phyloP scores from a whole-genome alignment of 2,329 filamentous ascomycete genomes.

The Xylaria sp. region DNA sequence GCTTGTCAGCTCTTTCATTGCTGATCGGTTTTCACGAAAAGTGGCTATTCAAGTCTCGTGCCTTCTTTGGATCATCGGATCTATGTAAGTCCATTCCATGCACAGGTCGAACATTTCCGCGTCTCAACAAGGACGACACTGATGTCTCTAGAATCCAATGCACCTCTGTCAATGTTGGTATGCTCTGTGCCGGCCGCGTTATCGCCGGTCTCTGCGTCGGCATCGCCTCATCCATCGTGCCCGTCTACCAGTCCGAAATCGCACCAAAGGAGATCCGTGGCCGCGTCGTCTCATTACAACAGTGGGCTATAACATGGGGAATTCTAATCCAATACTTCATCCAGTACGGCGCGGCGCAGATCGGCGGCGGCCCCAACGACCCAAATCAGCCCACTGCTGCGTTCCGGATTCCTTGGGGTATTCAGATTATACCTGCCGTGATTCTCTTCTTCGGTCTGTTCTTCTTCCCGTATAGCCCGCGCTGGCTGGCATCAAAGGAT shows the following conservation, averaged over 20 bases:
- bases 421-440: constrained; percentile 66
- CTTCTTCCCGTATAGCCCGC: constrained; percentile 72
- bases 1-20: constrained; percentile 60
- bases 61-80: constrained; percentile 62
- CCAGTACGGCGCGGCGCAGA: constrained; percentile 69
- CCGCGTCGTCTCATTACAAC: constrained; percentile 71
- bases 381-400: constrained; percentile 61
- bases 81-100: constrained; percentile 46
- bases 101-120: not conserved
- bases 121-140: not conserved
- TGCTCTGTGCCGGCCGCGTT: constrained; percentile 76
- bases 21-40: constrained; percentile 62
- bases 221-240: constrained; percentile 77
- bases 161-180: constrained; percentile 71
- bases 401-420: constrained; percentile 70
- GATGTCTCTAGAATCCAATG: constrained; percentile 60
- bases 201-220: constrained; percentile 79
- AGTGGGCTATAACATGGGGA: constrained; percentile 78
- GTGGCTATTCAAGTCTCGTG: constrained; percentile 61
- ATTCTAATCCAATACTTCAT: constrained; percentile 75
- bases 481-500: constrained; percentile 76
- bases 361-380: constrained; percentile 62
- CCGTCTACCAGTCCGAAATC: constrained; percentile 75
- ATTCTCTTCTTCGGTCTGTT: constrained; percentile 65
- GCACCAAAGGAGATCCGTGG: constrained; percentile 68